Evolutionary conservation across 2,329 filamentous ascomycete species (phyloP).

Genomic region (Pseudogymnoascus sp.): DNA sequence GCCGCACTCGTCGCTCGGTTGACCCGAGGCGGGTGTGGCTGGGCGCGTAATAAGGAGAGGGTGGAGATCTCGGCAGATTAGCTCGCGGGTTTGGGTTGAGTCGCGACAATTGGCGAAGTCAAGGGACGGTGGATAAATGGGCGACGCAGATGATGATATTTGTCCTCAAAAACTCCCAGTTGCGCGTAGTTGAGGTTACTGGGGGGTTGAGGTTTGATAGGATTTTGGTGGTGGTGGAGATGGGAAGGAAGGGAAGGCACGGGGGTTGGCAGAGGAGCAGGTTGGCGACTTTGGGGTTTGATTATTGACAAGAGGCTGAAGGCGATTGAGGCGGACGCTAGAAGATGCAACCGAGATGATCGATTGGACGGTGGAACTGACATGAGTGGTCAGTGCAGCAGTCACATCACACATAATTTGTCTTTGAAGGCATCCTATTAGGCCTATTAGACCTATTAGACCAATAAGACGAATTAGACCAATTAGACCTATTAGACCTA

Average conservation of each 20-base stretch:
- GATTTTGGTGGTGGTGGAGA: neutral
- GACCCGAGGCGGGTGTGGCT: slow-evolving; percentile 10
- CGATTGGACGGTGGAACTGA: slow-evolving; percentile 12
- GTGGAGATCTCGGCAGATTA: slow-evolving; percentile 9
- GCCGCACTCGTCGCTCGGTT: slow-evolving; percentile 11
- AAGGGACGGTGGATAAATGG: neutral
- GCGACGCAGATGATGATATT: neutral
- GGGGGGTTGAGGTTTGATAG: neutral
- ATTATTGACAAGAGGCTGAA: slow-evolving; percentile 13
- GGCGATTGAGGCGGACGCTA: slow-evolving; percentile 13
- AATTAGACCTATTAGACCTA: neutral
- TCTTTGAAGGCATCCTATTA: neutral
- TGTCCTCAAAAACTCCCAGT: neutral
- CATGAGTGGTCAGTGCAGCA: slow-evolving; percentile 11
- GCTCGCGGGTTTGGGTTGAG: neutral
- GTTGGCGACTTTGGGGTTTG: neutral
- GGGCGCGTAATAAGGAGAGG: slow-evolving; percentile 13
- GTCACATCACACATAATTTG: slow-evolving; percentile 13
- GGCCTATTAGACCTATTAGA: neutral
- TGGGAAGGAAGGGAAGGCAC: neutral
- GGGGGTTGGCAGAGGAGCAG: neutral
- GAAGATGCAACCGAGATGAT: slow-evolving; percentile 13
- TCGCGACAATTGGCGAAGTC: slow-evolving; percentile 10
- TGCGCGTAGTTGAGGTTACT: neutral
- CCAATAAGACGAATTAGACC: neutral